A percentile compares a stretch with the other conserved stretches of the same genome.
Conservation (phyloP, 768 basidiomycete species). For the Hygrocybe coccinea region DNA sequence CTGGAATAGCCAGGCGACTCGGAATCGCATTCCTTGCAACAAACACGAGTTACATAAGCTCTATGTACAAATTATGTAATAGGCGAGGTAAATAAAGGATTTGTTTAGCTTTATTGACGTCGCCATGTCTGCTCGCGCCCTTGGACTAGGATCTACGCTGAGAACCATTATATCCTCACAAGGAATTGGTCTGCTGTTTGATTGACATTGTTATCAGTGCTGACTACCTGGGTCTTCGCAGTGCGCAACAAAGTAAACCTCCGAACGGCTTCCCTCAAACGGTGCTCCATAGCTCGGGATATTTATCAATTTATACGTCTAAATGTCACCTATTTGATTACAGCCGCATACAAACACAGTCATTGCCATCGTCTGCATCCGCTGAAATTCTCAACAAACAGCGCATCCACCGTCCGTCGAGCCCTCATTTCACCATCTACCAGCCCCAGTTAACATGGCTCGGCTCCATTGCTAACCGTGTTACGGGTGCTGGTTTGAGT, state of each 20-base stretch:
- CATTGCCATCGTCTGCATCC: constrained; percentile 54
- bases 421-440: constrained; percentile 96
- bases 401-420: constrained; percentile 81
- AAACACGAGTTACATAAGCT: no score
- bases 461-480: constrained; percentile 79
- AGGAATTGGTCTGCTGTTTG: constrained; percentile 31
- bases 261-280: constrained; percentile 24
- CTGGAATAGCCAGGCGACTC: no score
- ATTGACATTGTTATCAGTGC: not conserved
- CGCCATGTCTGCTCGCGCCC: constrained; percentile 47
- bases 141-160: constrained; percentile 56
- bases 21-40: no score
- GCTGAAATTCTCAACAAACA: constrained; percentile 77
- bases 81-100: no score
- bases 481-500: constrained; percentile 78
- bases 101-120: no score
- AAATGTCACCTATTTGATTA: not conserved
- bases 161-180: constrained; percentile 46
- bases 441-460: constrained; percentile 91
- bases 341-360: constrained; percentile 61
- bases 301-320: no score
- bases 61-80: no score
- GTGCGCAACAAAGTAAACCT: constrained; percentile 41
- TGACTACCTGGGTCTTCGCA: constrained; percentile 12
- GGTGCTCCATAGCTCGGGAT: no score